A percentile compares a stretch with the other conserved stretches of the same genome.
Conservation (phyloP, 257 asterid species). For the Avicennia marina region DNA sequence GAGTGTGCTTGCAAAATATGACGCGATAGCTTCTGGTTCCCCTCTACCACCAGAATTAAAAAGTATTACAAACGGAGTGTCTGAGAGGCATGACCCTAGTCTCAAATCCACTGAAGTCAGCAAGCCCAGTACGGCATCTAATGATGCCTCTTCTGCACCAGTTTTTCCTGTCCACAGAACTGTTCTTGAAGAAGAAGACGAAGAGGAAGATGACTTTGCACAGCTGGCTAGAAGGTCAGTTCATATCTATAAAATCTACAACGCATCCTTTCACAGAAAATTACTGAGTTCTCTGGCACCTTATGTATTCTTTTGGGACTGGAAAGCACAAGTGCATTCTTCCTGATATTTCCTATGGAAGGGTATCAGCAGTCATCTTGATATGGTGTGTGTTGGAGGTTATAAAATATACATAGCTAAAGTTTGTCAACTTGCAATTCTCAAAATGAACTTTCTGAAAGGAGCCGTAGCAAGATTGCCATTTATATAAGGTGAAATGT, state of each 20-base stretch:
- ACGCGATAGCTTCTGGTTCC: constrained; percentile 81
- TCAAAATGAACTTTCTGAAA: too few species aligned
- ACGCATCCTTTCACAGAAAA: neutral
- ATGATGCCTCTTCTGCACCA: constrained; percentile 31
- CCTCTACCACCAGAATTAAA: constrained; percentile 41
- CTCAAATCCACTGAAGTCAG: constrained; percentile 26
- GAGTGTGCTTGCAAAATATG: constrained; percentile 62
- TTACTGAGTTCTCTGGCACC: constrained; percentile 1
- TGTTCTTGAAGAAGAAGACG: constrained; percentile 58
- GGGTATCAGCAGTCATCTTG: too few species aligned
- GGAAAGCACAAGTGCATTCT: too few species aligned
- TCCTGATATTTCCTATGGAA: too few species aligned
- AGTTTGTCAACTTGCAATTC: too few species aligned
- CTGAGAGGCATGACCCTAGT: constrained; percentile 29
- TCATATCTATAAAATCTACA: neutral
- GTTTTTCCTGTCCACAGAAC: constrained; percentile 25
- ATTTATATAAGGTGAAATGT: too few species aligned
- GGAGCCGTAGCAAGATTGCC: too few species aligned
- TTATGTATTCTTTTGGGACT: too few species aligned
- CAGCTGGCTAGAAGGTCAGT: constrained; percentile 84
- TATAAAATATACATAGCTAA: too few species aligned
- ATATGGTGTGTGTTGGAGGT: too few species aligned
- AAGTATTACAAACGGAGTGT: constrained; percentile 14
- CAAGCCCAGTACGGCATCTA: neutral
- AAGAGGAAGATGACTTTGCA: constrained; percentile 95